These are phyloP conservation scores for Monosporascus sp. DNA, from an alignment of 2,329 filamentous ascomycete genomes.

Conservation along the genomic window DNA sequence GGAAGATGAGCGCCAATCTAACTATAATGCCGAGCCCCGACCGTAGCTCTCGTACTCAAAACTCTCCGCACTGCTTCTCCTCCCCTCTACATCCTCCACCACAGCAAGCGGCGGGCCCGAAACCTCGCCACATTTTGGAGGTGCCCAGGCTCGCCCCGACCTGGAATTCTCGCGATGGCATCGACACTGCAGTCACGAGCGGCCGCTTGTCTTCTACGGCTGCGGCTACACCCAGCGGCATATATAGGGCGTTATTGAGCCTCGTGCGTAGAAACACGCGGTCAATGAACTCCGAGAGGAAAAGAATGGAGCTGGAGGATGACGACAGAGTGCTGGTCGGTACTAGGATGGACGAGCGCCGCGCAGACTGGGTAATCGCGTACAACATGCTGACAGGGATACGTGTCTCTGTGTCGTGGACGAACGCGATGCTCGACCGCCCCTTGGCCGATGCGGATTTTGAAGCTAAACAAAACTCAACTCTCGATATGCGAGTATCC, in stretches of 20 bases:
- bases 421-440: slow-evolving; percentile 93
- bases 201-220: slow-evolving; percentile 75
- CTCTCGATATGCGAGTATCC: slow-evolving; percentile 83
- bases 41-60: too few relatives aligned
- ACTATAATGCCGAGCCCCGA: too few relatives aligned
- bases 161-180: too few relatives aligned
- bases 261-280: slow-evolving; percentile 76
- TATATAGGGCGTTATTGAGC: slow-evolving; percentile 76
- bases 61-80: too few relatives aligned
- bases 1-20: too few relatives aligned
- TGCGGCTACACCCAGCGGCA: slow-evolving; percentile 38
- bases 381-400: slow-evolving; percentile 99
- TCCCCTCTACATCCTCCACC: too few relatives aligned
- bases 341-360: slow-evolving; percentile 94
- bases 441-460: slow-evolving; percentile 89
- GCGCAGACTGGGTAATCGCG: slow-evolving; percentile 94
- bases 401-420: slow-evolving; percentile 90
- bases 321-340: slow-evolving; percentile 93
- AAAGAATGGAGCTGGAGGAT: slow-evolving; percentile 79
- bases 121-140: too few relatives aligned
- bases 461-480: slow-evolving; percentile 91
- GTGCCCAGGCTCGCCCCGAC: too few relatives aligned
- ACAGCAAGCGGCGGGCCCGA: too few relatives aligned
- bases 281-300: slow-evolving; percentile 79
- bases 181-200: slow-evolving; percentile 38